A percentile compares a stretch with the other conserved stretches of the same genome.
Conservation (phyloP, 345 rosid species). For the Erysimum cheiranthoides region DNA sequence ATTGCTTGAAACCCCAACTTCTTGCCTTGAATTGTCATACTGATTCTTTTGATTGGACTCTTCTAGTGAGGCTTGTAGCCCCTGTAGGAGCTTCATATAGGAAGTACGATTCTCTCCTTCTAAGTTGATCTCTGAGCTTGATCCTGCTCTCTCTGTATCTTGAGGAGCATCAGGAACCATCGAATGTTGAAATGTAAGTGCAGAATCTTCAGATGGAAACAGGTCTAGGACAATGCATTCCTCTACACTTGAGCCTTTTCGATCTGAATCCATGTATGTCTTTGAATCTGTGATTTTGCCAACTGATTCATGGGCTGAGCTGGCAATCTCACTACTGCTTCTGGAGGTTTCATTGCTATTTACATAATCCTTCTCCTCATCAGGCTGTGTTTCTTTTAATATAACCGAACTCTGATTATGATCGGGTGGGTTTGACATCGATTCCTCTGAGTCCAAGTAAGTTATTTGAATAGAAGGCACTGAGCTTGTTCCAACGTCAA, state of each 20-base stretch:
- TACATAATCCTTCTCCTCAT: conserved; percentile 59
- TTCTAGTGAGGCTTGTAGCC: conserved; percentile 40
- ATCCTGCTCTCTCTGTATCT: conserved; percentile 58
- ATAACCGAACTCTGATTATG: conserved; percentile 58
- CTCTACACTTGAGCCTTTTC: conserved; percentile 46
- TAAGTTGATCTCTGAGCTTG: conserved; percentile 56
- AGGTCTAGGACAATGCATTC: conserved; percentile 34
- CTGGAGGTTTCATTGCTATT: conserved; percentile 54
- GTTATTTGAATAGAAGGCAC: conserved; percentile 49
- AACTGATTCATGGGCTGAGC: conserved; percentile 50
- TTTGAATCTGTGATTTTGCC: conserved; percentile 42
- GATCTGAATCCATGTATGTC: conserved; percentile 37
- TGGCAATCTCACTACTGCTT: conserved; percentile 47
- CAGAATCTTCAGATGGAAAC: conserved; percentile 66
- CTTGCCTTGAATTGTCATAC: conserved; percentile 29
- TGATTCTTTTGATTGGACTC: conserved; percentile 35
- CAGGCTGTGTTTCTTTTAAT: conserved; percentile 43
- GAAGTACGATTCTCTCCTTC: conserved; percentile 50
- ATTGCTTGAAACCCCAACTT: conserved; percentile 39
- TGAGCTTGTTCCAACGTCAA: conserved; percentile 52
- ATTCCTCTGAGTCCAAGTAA: conserved; percentile 60
- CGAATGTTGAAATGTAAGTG: conserved; percentile 58
- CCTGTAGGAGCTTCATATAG: conserved; percentile 62
- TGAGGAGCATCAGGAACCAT: conserved; percentile 49
- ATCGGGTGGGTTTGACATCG: conserved; percentile 47